phyloP scores from a whole-genome alignment of 2,329 filamentous ascomycete genomes.

The Penicillium digitatum region DNA sequence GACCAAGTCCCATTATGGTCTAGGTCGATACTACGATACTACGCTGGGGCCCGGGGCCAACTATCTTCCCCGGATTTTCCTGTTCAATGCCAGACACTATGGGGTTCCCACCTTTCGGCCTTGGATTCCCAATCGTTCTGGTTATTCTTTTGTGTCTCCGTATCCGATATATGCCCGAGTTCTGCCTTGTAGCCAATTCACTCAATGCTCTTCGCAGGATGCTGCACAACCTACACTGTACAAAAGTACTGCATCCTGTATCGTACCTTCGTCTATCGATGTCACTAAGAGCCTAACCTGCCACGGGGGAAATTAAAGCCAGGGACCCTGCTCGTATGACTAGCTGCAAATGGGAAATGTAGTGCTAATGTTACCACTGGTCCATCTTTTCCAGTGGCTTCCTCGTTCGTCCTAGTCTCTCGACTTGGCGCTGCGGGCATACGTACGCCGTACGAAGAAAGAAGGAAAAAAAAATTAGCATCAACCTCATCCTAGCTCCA shows the following conservation, averaged over 20 bases:
- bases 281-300: not conserved
- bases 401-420: not conserved
- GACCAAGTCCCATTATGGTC: slow-evolving; percentile 1
- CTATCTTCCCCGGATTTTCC: slow-evolving; percentile 10
- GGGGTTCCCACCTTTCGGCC: not conserved
- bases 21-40: slow-evolving; percentile 8
- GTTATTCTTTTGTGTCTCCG: not conserved
- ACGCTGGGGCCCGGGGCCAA: not conserved
- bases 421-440: slow-evolving; percentile 7
- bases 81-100: not conserved
- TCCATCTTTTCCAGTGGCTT: not conserved
- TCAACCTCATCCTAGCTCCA: not conserved
- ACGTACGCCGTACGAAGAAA: slow-evolving; percentile 8
- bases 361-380: slow-evolving; percentile 1
- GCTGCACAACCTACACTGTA: slow-evolving; percentile 2
- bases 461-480: too few relatives aligned
- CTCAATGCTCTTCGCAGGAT: not conserved
- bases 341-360: not conserved
- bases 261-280: not conserved
- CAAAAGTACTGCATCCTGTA: not conserved
- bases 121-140: not conserved
- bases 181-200: not conserved
- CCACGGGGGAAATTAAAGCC: slow-evolving; percentile 1
- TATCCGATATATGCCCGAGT: not conserved
- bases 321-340: not conserved